Evolutionary conservation across 192 early-diverging fungal genomes (phyloP).

Genomic region (Glomus cerebriforme): DNA sequence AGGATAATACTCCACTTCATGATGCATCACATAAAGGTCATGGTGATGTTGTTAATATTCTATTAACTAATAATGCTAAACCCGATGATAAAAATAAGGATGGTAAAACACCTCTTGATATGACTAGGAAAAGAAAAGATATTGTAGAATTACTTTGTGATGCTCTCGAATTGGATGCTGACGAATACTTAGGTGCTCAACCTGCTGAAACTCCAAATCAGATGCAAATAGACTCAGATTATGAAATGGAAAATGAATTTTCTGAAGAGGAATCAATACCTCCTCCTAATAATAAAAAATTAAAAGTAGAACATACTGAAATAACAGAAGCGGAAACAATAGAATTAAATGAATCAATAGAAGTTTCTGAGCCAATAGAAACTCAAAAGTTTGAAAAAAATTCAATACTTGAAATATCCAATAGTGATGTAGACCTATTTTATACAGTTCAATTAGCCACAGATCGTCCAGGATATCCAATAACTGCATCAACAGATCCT

Average conservation of each 20-base stretch:
- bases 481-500: background rate
- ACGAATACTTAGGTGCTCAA: conserved; percentile 1
- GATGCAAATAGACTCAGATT: conserved; percentile 15
- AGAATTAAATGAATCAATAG: background rate
- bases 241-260: background rate
- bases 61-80: conserved; percentile 48
- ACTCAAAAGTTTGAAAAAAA: background rate
- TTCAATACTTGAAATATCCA: background rate
- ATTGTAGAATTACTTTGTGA: conserved; percentile 11
- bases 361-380: background rate
- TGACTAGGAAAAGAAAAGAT: conserved; percentile 3
- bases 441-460: background rate
- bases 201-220: background rate
- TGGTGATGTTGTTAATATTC: conserved; percentile 47
- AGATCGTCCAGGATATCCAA: background rate
- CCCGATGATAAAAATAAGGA: conserved; percentile 22
- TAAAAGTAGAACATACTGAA: background rate
- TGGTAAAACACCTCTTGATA: conserved; percentile 12
- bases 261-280: background rate
- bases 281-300: background rate
- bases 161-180: background rate
- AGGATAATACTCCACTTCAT: conserved; percentile 65
- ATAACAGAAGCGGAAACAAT: background rate
- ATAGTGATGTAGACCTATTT: background rate
- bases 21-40: conserved; percentile 62